phyloP scores from a whole-genome alignment of 345 rosid species.

The Populus deltoides region DNA sequence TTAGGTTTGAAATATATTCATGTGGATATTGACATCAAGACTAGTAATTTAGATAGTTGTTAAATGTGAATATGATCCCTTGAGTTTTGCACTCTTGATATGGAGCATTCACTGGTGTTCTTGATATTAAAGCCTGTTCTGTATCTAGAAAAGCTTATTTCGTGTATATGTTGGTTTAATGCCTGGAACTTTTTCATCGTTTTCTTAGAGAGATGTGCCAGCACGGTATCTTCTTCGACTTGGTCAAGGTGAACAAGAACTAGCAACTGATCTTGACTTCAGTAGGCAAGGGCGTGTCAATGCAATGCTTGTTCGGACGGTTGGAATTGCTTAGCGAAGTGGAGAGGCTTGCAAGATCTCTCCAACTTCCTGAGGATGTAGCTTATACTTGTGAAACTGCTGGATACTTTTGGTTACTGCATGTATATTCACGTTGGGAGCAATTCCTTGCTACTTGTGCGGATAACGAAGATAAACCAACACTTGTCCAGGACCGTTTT shows the following conservation, averaged over 20 bases:
- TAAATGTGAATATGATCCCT: not conserved
- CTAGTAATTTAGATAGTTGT: not conserved
- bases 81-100: not conserved
- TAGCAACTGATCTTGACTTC: constrained; percentile 95
- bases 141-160: constrained; percentile 1
- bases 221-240: constrained; percentile 99
- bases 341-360: constrained; percentile 93
- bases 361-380: constrained; percentile 93
- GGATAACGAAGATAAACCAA: constrained; percentile 70
- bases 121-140: not conserved
- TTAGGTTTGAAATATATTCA: constrained; percentile 6
- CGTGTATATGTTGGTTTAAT: constrained; percentile 7
- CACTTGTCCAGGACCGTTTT: constrained; percentile 76
- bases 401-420: constrained; percentile 98
- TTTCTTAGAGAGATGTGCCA: constrained; percentile 93
- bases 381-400: constrained; percentile 99
- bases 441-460: constrained; percentile 85
- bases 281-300: constrained; percentile 99
- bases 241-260: constrained; percentile 99
- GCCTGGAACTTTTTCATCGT: constrained; percentile 6
- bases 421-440: constrained; percentile 96
- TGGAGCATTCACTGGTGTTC: not conserved
- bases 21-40: too few relatives aligned
- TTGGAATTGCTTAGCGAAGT: constrained; percentile 87
- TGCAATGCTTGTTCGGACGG: constrained; percentile 97